Percentiles rank a stretch among this genome's conserved stretches.
phyloP scores from a whole-genome alignment of 257 asterid genomes.

The Prunella vulgaris region DNA sequence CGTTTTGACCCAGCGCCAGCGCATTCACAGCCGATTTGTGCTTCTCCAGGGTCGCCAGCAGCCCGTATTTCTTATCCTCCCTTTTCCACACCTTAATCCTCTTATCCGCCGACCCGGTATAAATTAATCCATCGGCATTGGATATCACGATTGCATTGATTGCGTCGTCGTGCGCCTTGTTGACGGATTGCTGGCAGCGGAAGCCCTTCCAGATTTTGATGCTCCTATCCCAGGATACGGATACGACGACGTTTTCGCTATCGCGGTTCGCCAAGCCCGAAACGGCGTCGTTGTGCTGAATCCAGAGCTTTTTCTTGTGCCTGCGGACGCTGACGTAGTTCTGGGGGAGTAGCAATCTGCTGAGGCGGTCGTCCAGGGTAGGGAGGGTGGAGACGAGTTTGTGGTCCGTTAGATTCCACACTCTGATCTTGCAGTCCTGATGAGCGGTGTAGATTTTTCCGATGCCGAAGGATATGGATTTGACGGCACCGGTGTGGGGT shows the following conservation, averaged over 20 bases:
- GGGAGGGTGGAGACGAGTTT: constrained; percentile 55
- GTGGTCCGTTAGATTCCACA: constrained; percentile 60
- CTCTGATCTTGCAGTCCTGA: constrained; percentile 73
- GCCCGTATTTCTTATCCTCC: constrained; percentile 33
- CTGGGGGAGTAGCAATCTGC: constrained; percentile 41
- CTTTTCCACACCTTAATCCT: constrained; percentile 63
- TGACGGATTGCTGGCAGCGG: constrained; percentile 51
- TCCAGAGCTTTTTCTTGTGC: constrained; percentile 62
- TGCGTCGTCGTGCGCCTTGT: constrained; percentile 82
- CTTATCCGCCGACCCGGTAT: constrained; percentile 80
- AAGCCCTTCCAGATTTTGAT: constrained; percentile 55
- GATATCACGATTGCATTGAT: constrained; percentile 58
- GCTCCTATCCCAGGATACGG: constrained; percentile 76
- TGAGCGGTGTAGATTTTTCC: constrained; percentile 69
- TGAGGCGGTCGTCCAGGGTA: constrained; percentile 47
- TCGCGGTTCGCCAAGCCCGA: constrained; percentile 41
- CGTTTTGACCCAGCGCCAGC: constrained; percentile 47
- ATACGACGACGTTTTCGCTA: constrained; percentile 20
- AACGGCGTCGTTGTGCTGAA: constrained; percentile 72
- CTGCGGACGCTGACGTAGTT: constrained; percentile 59
- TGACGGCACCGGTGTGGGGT: constrained; percentile 44
- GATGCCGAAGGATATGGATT: constrained; percentile 46
- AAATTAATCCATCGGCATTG: constrained; percentile 42
- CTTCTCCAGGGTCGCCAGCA: constrained; percentile 58
- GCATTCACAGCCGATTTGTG: constrained; percentile 88